Evolutionary conservation across 2,329 filamentous ascomycete species (phyloP).

Genomic region (Alternaria ethzedia): DNA sequence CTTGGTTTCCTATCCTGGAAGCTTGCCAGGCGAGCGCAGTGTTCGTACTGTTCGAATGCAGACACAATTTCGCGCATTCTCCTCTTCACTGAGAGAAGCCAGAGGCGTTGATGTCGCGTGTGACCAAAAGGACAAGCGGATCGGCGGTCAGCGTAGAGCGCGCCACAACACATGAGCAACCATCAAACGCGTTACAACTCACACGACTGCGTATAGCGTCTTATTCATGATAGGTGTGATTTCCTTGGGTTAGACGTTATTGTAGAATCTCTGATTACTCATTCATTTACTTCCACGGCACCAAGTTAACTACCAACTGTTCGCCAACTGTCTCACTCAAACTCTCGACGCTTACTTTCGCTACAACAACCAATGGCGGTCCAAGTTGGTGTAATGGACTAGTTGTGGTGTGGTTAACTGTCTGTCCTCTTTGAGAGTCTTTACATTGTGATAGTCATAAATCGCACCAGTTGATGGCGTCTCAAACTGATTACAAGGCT

Average conservation of each 20-base stretch:
- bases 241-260: background rate
- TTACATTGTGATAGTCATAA: background rate
- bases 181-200: background rate
- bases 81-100: background rate
- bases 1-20: background rate
- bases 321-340: too few relatives aligned
- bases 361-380: background rate
- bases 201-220: background rate
- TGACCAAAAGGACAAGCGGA: background rate
- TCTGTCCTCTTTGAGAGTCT: background rate
- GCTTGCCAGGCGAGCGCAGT: background rate
- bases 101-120: background rate
- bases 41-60: background rate
- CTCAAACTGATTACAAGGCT: background rate
- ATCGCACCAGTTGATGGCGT: fast-evolving
- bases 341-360: background rate
- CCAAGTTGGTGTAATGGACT: background rate
- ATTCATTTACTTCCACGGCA: background rate
- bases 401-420: background rate
- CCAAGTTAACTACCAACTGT: background rate
- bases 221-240: background rate
- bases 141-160: background rate
- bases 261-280: background rate
- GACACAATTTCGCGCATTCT: background rate
- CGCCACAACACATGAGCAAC: background rate